Evolutionary conservation across 306 rosid genomes (phyloP), one percentile per base, ranked within the genome.

Genomic region (Sophora flavescens): DNA sequence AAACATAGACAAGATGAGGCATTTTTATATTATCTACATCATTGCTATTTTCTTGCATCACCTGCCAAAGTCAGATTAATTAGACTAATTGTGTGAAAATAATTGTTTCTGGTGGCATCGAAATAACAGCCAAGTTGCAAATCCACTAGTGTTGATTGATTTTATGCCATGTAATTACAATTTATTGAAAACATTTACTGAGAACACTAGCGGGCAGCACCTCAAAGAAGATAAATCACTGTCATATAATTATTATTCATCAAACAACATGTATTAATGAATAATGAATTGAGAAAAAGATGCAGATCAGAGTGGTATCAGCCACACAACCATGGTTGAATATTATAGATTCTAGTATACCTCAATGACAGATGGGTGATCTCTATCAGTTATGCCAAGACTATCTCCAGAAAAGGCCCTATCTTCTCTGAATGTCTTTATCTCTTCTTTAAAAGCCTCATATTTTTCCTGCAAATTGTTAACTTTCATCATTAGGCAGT

Each of bases 1-100:
- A 80, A 45, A 90, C 91, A 26, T 87, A 93, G 16, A 87, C 89
- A 62, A 93, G 85, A 30, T 18, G 73, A 63, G 98, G 95, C 78
- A 89, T 53, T 73, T 84, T 69, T 6, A 33, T 59, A 42, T 70
- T 11, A 13, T 69, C 82, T 57, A 8, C 80, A 50, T 50, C 61
- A 8, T 4, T 58, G 70, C 48, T 17, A 48, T 53, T 26, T 52
- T 83, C 75, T 60, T 75, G 68, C 28, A 83, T 86, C 72, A 81
- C 84, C 90, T 86, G 81, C 60, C 18, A 72, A 64, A 77, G 48
- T 50, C 38, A 71, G 60, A 36, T 42, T 47, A 54, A 15, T 35
- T 50, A 47, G 45, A n/a, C 41, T 39, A 52, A 51, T 14, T 67
- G 58, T 54, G 39, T 38, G 22, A 36, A 59, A 8, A 17, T 7